phyloP scores from a whole-genome alignment of 2,329 filamentous ascomycete species.

The Colletotrichum sansevieriae region DNA sequence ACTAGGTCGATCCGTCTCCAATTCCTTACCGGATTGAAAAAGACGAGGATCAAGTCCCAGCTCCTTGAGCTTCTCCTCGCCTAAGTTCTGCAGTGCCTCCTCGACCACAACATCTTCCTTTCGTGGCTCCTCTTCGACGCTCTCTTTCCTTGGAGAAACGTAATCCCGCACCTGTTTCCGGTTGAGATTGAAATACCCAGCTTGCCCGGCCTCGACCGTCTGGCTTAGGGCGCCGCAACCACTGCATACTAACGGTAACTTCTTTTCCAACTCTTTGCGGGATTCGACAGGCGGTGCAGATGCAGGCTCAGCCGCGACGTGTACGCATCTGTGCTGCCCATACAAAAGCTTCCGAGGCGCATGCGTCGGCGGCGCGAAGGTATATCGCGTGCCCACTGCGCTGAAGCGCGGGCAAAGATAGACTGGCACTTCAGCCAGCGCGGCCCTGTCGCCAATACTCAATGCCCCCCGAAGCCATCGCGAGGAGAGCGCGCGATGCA shows the following conservation, averaged over 20 bases:
- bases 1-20: conserved; percentile 38
- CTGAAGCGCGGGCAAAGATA: conserved; percentile 59
- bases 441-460: conserved; percentile 55
- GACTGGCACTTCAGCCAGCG: conserved; percentile 56
- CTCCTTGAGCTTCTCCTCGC: conserved; percentile 56
- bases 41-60: conserved; percentile 61
- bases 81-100: conserved; percentile 58
- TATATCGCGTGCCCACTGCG: conserved; percentile 10
- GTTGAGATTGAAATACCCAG: conserved; percentile 68
- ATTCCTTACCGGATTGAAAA: conserved; percentile 50
- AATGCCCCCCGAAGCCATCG: conserved; percentile 59
- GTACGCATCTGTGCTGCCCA: conserved; percentile 46
- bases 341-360: conserved; percentile 33
- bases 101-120: conserved; percentile 63
- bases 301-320: conserved; percentile 38
- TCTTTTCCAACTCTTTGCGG: conserved; percentile 28
- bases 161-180: conserved; percentile 66
- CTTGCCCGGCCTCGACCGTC: conserved; percentile 60
- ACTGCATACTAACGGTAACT: conserved; percentile 69
- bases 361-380: conserved; percentile 45
- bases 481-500: conserved; percentile 60
- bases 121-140: conserved; percentile 37
- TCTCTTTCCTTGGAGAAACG: conserved; percentile 51
- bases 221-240: conserved; percentile 77
- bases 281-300: conserved; percentile 4